Percentiles rank a stretch among this genome's conserved stretches.
These are phyloP conservation scores for Neofusicoccum parvum DNA, from an alignment of 2,329 filamentous ascomycete genomes.

Conservation along the genomic window DNA sequence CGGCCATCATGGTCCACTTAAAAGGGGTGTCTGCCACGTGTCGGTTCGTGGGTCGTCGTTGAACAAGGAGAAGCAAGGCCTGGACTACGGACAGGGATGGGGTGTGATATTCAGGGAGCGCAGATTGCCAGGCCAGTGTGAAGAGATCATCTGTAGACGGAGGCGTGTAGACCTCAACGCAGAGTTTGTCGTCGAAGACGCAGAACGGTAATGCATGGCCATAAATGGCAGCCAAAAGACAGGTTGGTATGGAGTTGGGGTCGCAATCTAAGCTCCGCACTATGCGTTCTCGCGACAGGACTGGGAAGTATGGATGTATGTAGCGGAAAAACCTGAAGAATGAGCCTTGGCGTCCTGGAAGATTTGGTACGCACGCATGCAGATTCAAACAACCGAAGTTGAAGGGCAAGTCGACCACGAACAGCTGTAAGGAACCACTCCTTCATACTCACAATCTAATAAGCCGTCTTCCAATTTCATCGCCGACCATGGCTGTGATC, in stretches of 20 bases:
- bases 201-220: conserved; percentile 49
- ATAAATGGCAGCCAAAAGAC: conserved; percentile 46
- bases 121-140: conserved; percentile 34
- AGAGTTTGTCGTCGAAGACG: conserved; percentile 46
- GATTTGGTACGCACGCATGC: neutral
- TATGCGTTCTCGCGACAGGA: conserved; percentile 41
- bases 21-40: conserved; percentile 37
- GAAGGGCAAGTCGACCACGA: too few species aligned
- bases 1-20: conserved; percentile 39
- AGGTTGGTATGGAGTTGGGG: conserved; percentile 39
- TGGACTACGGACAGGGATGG: conserved; percentile 35
- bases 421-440: neutral
- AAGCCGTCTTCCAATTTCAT: conserved; percentile 39
- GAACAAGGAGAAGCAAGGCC: conserved; percentile 35
- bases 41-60: conserved; percentile 34
- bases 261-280: conserved; percentile 32
- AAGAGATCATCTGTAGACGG: conserved; percentile 37
- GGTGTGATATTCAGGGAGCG: conserved; percentile 32
- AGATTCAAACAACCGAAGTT: neutral
- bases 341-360: neutral
- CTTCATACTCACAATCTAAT: conserved; percentile 36
- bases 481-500: conserved; percentile 34
- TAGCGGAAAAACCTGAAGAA: conserved; percentile 40
- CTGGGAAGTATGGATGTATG: conserved; percentile 49
- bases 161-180: conserved; percentile 36